These are phyloP conservation scores for Panicum hallii DNA, from an alignment of 202 grass and related monocot species.

Conservation along the genomic window DNA sequence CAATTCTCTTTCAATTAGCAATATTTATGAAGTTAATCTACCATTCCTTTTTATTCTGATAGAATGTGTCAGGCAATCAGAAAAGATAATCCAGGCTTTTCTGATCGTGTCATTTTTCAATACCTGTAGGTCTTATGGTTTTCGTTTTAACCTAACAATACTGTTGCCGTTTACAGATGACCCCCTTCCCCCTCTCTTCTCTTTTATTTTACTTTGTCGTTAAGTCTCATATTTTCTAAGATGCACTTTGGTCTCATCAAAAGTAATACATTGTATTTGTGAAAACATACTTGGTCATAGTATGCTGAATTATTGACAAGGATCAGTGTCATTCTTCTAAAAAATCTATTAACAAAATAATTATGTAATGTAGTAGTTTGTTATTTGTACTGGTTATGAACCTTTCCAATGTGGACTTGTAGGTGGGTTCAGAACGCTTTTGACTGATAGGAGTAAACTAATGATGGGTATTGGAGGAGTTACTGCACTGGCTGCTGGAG, in stretches of 20 bases:
- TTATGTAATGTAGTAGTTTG: neutral
- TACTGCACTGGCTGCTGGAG: slow-evolving; percentile 86
- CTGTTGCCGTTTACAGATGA: neutral
- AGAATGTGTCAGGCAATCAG: neutral
- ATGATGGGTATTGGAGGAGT: slow-evolving; percentile 85
- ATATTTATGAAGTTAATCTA: slow-evolving; percentile 30
- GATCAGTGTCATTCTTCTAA: neutral
- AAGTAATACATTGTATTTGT: neutral
- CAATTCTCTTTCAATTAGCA: slow-evolving; percentile 21
- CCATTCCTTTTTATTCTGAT: neutral
- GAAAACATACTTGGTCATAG: neutral
- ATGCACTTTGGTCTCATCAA: neutral
- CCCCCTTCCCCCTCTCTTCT: no score
- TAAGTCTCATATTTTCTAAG: slow-evolving; percentile 1
- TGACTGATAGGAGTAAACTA: slow-evolving; percentile 85
- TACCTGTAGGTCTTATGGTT: neutral
- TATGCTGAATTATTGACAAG: slow-evolving; percentile 20
- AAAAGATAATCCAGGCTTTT: neutral
- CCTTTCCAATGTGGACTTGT: slow-evolving; percentile 49
- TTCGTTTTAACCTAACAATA: neutral
- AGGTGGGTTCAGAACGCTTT: slow-evolving; percentile 79
- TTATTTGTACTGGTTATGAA: slow-evolving; percentile 29
- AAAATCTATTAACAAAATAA: neutral
- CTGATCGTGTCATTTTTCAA: neutral
- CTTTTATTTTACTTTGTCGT: neutral